phyloP scores from a whole-genome alignment of 192 early-diverging fungal species.

The Backusella psychrophila region DNA sequence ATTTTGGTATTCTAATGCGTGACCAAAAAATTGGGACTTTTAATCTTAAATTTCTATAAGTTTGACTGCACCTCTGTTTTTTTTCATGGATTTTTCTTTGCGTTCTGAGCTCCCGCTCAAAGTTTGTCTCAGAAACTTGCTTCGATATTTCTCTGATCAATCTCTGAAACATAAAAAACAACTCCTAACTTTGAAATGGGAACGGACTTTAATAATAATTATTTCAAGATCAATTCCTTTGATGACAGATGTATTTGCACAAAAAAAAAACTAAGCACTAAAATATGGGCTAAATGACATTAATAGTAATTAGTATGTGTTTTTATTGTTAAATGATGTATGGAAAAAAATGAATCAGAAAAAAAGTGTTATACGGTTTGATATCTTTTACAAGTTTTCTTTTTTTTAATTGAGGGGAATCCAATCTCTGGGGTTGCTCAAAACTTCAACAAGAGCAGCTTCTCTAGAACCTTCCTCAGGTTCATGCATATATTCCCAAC shows the following conservation, averaged over 20 bases:
- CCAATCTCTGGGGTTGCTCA: constrained; percentile 82
- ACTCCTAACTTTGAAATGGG: not conserved
- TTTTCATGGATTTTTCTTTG: not conserved
- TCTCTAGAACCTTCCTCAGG: constrained; percentile 69
- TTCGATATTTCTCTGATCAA: not conserved
- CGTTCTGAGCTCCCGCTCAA: not conserved
- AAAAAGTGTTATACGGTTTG: not conserved
- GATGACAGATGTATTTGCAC: not conserved
- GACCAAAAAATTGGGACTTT: no score
- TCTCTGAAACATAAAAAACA: not conserved
- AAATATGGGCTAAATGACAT: not conserved
- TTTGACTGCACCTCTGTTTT: not conserved
- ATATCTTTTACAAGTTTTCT: not conserved
- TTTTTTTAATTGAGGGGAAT: constrained; percentile 29
- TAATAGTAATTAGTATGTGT: not conserved
- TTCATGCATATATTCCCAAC: constrained; percentile 92
- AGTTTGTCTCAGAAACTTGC: not conserved
- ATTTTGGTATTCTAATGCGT: no score
- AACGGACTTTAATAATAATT: not conserved
- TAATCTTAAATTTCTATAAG: no score
- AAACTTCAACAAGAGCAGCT: constrained; percentile 69
- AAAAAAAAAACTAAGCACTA: not conserved
- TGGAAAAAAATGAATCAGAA: not conserved
- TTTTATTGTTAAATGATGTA: not conserved
- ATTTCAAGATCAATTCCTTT: not conserved